Percentiles rank a stretch among this genome's conserved stretches.
These are phyloP conservation scores for Cryoendolithus antarcticus DNA, from an alignment of 2,329 filamentous ascomycete species.

Conservation along the genomic window DNA sequence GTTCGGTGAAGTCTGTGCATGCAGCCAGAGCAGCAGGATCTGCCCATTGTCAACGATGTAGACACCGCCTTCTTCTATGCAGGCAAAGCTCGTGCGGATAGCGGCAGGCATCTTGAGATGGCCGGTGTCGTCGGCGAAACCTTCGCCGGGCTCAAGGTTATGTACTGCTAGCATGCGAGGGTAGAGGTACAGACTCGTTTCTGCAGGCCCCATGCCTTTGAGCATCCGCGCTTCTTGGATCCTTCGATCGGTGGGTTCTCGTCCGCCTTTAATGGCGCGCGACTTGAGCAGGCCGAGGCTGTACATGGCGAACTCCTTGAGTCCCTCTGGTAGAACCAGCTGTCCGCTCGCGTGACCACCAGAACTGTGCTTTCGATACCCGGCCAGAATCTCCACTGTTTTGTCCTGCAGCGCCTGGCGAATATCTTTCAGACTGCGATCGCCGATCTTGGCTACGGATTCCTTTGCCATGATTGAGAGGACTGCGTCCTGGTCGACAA, in stretches of 20 bases:
- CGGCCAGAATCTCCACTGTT: slow-evolving; percentile 81
- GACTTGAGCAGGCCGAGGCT: slow-evolving; percentile 82
- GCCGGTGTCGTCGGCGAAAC: slow-evolving; percentile 85
- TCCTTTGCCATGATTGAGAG: slow-evolving; percentile 84
- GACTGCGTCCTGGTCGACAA: slow-evolving; percentile 91
- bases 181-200: slow-evolving; percentile 86
- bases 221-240: slow-evolving; percentile 88
- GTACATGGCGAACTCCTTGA: slow-evolving; percentile 97
- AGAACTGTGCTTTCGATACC: slow-evolving; percentile 86
- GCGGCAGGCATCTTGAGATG: slow-evolving; percentile 73
- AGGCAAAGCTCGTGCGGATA: slow-evolving; percentile 71
- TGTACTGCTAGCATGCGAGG: slow-evolving; percentile 87
- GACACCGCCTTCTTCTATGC: slow-evolving; percentile 82
- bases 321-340: slow-evolving; percentile 84
- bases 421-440: slow-evolving; percentile 73
- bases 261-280: slow-evolving; percentile 81
- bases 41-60: slow-evolving; percentile 96
- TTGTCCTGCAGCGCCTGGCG: slow-evolving; percentile 75
- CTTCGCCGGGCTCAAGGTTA: slow-evolving; percentile 74
- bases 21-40: slow-evolving; percentile 81
- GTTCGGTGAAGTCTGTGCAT: slow-evolving; percentile 83
- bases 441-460: slow-evolving; percentile 65
- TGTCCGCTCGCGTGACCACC: slow-evolving; percentile 80
- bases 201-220: slow-evolving; percentile 71
- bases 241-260: slow-evolving; percentile 79